These are phyloP conservation scores for Boletus subparvulus DNA, from an alignment of 768 basidiomycete genomes.

Conservation along the genomic window DNA sequence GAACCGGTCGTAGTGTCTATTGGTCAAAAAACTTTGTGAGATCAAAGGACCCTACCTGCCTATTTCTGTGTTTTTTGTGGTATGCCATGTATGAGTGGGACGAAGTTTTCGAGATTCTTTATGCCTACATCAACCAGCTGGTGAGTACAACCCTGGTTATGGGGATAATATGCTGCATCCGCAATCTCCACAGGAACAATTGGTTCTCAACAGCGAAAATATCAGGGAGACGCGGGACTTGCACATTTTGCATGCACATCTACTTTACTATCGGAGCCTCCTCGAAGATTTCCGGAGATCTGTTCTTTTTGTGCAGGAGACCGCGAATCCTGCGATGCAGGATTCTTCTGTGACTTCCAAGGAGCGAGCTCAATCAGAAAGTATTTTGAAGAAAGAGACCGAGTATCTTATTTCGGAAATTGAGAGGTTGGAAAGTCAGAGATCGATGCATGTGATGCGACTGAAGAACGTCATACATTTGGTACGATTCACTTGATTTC, in stretches of 20 bases:
- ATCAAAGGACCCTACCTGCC: conserved; percentile 51
- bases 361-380: conserved; percentile 23
- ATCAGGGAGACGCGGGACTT: conserved; percentile 50
- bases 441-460: conserved; percentile 29
- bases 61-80: conserved; percentile 55
- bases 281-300: conserved; percentile 54
- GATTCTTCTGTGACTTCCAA: conserved; percentile 13
- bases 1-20: conserved; percentile 34
- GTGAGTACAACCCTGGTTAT: conserved; percentile 31
- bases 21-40: conserved; percentile 28
- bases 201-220: conserved; percentile 40
- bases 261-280: conserved; percentile 54
- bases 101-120: conserved; percentile 53
- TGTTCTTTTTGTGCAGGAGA: conserved; percentile 48
- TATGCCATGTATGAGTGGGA: conserved; percentile 65
- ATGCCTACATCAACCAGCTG: conserved; percentile 49
- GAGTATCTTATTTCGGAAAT: conserved; percentile 49
- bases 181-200: conserved; percentile 40
- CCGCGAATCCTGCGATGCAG: conserved; percentile 49
- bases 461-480: conserved; percentile 36
- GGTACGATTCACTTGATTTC: conserved; percentile 14
- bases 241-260: conserved; percentile 56
- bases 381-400: conserved; percentile 47
- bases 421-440: conserved; percentile 41
- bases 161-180: neutral